Percentiles rank a stretch among this genome's conserved stretches.
These are phyloP conservation scores for Malassezia dermatis DNA, from an alignment of 1,284 basidiomycete species.

Conservation along the genomic window DNA sequence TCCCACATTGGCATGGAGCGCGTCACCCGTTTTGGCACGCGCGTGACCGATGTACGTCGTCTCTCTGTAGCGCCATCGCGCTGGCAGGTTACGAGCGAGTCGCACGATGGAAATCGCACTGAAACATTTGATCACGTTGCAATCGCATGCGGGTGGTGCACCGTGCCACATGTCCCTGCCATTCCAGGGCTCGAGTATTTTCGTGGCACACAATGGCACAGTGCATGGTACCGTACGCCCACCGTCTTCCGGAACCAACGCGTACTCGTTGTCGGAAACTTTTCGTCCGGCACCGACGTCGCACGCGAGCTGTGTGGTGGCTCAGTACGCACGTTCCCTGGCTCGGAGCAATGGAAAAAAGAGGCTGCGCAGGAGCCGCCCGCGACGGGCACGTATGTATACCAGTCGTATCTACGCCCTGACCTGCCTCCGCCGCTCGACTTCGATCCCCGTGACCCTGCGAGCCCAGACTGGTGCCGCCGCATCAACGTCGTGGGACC, in stretches of 20 bases:
- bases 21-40: conserved; percentile 48
- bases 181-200: conserved; percentile 50
- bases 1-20: conserved; percentile 1
- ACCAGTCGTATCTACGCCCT: conserved; percentile 25
- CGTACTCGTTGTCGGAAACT: conserved; percentile 53
- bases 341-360: conserved; percentile 15
- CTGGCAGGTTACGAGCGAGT: conserved; percentile 10
- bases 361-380: not conserved
- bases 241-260: conserved; percentile 36
- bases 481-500: conserved; percentile 30
- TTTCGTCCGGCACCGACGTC: conserved; percentile 53
- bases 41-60: conserved; percentile 40
- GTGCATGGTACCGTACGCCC: conserved; percentile 51
- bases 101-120: not conserved
- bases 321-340: conserved; percentile 18
- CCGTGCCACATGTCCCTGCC: conserved; percentile 50
- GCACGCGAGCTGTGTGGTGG: conserved; percentile 50
- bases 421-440: conserved; percentile 34
- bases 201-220: conserved; percentile 49
- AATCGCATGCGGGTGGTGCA: conserved; percentile 52
- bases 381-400: conserved; percentile 10
- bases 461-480: conserved; percentile 26
- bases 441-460: conserved; percentile 29
- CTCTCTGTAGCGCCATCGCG: not conserved
- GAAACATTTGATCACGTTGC: conserved; percentile 27